These are phyloP conservation scores for Colletotrichum ledebouriae DNA, from an alignment of 2,329 filamentous ascomycete genomes.

Conservation along the genomic window DNA sequence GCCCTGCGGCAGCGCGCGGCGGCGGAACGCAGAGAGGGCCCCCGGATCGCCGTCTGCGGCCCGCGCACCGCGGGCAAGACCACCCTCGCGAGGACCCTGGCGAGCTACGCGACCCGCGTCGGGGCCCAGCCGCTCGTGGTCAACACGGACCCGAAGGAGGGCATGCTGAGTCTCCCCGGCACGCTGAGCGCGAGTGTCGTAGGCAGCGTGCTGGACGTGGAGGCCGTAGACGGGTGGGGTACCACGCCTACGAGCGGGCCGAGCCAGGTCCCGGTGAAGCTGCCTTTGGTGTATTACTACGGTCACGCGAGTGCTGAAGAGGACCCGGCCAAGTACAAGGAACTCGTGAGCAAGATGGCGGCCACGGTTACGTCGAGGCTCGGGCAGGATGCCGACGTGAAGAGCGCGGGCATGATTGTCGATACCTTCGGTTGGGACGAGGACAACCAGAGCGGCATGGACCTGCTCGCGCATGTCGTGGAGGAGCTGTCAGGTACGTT, in stretches of 20 bases:
- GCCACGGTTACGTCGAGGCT: slow-evolving; percentile 83
- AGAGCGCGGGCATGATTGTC: slow-evolving; percentile 83
- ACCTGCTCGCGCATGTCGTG: slow-evolving; percentile 83
- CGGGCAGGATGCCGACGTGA: slow-evolving; percentile 79
- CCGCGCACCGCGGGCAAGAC: slow-evolving; percentile 87
- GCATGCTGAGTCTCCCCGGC: slow-evolving; percentile 81
- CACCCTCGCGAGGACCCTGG: slow-evolving; percentile 80
- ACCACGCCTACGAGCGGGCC: slow-evolving; percentile 92
- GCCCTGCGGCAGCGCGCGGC: slow-evolving; percentile 75
- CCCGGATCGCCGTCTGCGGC: slow-evolving; percentile 87
- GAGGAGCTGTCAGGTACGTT: slow-evolving; percentile 65
- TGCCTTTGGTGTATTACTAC: slow-evolving; percentile 92
- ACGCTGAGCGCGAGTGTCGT: slow-evolving; percentile 90
- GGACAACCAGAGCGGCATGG: slow-evolving; percentile 75
- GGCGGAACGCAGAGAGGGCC: slow-evolving; percentile 67
- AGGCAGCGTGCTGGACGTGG: slow-evolving; percentile 86
- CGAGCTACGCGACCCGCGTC: slow-evolving; percentile 82
- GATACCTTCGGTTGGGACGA: slow-evolving; percentile 82
- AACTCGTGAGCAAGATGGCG: slow-evolving; percentile 81
- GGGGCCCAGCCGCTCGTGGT: slow-evolving; percentile 84
- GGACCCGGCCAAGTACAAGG: slow-evolving; percentile 78
- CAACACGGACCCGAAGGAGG: slow-evolving; percentile 87
- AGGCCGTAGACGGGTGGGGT: slow-evolving; percentile 86
- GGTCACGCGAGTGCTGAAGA: slow-evolving; percentile 81
- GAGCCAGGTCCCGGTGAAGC: slow-evolving; percentile 87